phyloP scores from a whole-genome alignment of 257 asterid species.

The Solanum sejunctum region DNA sequence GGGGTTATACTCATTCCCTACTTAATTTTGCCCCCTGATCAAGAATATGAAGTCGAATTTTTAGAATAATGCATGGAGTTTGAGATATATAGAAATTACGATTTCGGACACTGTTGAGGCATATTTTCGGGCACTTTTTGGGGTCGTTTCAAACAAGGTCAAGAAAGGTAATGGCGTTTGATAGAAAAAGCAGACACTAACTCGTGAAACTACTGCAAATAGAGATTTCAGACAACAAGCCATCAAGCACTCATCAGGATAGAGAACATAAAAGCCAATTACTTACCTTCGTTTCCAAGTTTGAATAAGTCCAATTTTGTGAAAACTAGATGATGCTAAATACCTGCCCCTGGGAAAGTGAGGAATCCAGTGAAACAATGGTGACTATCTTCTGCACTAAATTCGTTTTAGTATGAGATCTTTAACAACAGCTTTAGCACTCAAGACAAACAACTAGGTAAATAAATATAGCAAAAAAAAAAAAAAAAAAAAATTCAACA shows the following conservation, averaged over 20 bases:
- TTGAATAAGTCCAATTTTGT: constrained; percentile 65
- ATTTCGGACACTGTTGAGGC: no score
- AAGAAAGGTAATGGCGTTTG: background rate
- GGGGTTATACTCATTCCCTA: no score
- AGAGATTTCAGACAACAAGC: background rate
- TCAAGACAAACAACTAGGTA: background rate
- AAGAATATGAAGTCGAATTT: no score
- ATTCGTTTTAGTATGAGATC: constrained; percentile 9
- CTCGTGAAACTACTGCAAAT: background rate
- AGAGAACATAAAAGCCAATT: background rate
- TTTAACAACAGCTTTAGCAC: background rate
- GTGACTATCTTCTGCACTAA: constrained; percentile 48
- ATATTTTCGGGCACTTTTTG: no score
- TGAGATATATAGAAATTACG: no score
- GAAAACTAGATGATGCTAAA: constrained; percentile 66
- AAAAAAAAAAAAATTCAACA: no score
- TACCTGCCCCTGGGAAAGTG: constrained; percentile 73
- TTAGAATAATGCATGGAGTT: no score
- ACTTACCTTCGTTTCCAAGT: constrained; percentile 50
- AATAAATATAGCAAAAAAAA: background rate
- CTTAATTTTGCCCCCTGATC: no score
- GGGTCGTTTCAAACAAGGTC: background rate
- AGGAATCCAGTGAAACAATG: constrained; percentile 56
- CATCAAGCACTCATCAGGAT: background rate
- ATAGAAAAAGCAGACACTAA: background rate